Base-by-base conservation (phyloP, 2,329 filamentous ascomycete genomes). In the Aureobasidium namibiae region DNA sequence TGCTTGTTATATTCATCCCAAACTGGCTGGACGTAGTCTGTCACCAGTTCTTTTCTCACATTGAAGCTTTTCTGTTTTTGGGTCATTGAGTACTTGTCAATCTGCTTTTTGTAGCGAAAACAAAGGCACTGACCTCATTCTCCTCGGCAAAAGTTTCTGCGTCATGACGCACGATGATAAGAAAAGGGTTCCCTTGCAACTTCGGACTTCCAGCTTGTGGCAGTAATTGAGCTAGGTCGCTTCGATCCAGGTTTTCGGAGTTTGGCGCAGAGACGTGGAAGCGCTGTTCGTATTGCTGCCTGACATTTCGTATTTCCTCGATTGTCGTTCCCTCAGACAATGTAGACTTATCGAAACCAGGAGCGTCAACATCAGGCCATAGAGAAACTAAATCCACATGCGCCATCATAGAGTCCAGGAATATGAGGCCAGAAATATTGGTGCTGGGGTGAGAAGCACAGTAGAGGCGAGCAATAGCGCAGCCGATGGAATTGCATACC, bases 401-500 rank as follows among this genome's bases (percentile, higher is more conserved):
- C 16, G 82, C 79, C 67, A 85, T 77, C 62, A 82, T 79, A 36
- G 77, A 81, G 65, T 85, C 82, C 1, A 85, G 76, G 9, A 84
- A 74, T 1, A 84, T 65, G 24, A 73, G 24, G 45, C 66, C 23
- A 10, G 62, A 52, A 3, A 56, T 36, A 1, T n/a, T n/a, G n/a
- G 24, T 54, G 16, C 36, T 9, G 9, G 46, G 60, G n/a, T 60
- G 23, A 0, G 7, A 14, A 1, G 52, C 14, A 6, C 48, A 57
- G n/a, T 36, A 62, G 1, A 63, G 4, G 72, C 66, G 1, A 2
- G 89, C 88, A 62, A 91, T 85, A 0, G 90, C 89, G 1, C 90
- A 90, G 24, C 90, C 91, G 58, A 90, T 76, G 68, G 92, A 95
- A 18, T 58, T 62, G n/a, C 56, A 48, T 2, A 60, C 58, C 2